Evolutionary conservation across 768 basidiomycete species (phyloP).

Genomic region (Boletellus sp.): DNA sequence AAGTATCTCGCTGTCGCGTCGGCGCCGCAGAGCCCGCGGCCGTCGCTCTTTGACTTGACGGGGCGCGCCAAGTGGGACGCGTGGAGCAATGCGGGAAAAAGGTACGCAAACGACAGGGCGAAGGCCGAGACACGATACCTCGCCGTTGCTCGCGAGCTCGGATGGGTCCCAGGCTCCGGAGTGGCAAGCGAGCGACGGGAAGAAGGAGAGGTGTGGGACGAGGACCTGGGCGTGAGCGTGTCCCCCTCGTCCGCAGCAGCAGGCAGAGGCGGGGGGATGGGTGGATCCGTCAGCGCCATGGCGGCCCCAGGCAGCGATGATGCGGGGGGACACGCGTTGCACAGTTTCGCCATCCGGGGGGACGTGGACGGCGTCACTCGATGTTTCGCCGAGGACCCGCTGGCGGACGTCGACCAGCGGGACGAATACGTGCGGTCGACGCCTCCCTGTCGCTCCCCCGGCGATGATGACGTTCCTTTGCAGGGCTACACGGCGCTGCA

Average conservation of each 20-base stretch:
- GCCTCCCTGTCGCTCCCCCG: background rate
- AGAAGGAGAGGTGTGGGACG: constrained; percentile 42
- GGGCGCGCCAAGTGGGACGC: constrained; percentile 88
- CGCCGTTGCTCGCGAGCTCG: constrained; percentile 61
- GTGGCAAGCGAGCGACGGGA: constrained; percentile 8
- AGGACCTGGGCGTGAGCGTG: constrained; percentile 32
- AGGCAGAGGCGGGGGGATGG: constrained; percentile 45
- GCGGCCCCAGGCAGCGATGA: constrained; percentile 37
- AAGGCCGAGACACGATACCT: constrained; percentile 66
- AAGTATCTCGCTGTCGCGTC: constrained; percentile 65
- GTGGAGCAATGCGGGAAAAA: constrained; percentile 55
- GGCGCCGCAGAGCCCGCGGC: constrained; percentile 54
- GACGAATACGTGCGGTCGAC: constrained; percentile 70
- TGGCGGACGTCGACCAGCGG: constrained; percentile 49
- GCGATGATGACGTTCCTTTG: constrained; percentile 3
- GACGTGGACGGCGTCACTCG: constrained; percentile 43
- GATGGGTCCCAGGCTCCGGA: constrained; percentile 51
- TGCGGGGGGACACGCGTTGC: constrained; percentile 45
- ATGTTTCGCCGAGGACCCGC: constrained; percentile 41
- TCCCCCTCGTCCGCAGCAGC: constrained; percentile 20
- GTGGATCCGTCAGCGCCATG: constrained; percentile 61
- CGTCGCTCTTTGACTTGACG: constrained; percentile 74
- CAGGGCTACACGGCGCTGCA: constrained; percentile 90
- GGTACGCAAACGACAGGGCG: constrained; percentile 37
- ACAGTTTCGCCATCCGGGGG: constrained; percentile 61